Percentiles rank a stretch among this genome's conserved stretches.
Conservation (phyloP, 208 protist genomes). For the Leishmania braziliensis region DNA sequence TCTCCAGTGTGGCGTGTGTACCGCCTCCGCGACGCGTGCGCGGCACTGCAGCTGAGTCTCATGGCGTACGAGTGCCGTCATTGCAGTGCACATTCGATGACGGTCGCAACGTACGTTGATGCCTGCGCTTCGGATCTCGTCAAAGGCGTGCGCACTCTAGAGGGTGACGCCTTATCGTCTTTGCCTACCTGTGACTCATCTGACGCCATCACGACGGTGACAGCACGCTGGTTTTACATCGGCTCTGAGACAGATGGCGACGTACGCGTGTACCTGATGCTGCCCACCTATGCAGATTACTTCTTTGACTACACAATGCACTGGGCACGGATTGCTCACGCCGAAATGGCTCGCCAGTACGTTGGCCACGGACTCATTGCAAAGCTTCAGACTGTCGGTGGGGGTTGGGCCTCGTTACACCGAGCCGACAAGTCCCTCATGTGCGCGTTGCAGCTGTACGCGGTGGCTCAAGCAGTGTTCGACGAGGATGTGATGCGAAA, state of each 20-base stretch:
- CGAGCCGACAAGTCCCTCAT: constrained; percentile 55
- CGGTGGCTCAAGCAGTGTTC: constrained; percentile 33
- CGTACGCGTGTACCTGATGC: constrained; percentile 27
- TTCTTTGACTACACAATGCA: constrained; percentile 42
- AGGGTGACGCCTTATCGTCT: not conserved
- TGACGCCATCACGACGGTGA: not conserved
- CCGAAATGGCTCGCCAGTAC: constrained; percentile 63
- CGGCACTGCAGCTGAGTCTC: constrained; percentile 22
- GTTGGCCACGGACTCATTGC: constrained; percentile 46
- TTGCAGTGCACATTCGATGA: not conserved
- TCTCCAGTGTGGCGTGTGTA: not conserved
- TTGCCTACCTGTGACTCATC: not conserved
- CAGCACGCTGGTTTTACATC: constrained; percentile 12
- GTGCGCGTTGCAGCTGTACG: constrained; percentile 56
- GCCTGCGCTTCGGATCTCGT: constrained; percentile 18
- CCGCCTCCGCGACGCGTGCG: constrained; percentile 31
- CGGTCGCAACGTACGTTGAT: constrained; percentile 11
- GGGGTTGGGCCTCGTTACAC: constrained; percentile 78
- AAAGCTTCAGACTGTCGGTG: constrained; percentile 65
- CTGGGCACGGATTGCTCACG: constrained; percentile 46
- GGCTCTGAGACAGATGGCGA: not conserved
- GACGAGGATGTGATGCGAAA: constrained; percentile 53
- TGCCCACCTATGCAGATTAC: constrained; percentile 37
- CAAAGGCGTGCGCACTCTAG: not conserved
- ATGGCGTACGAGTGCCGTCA: constrained; percentile 4